Base-by-base conservation (phyloP, 1,139 yeast genomes). In the Lodderomyces parapsilosis region DNA sequence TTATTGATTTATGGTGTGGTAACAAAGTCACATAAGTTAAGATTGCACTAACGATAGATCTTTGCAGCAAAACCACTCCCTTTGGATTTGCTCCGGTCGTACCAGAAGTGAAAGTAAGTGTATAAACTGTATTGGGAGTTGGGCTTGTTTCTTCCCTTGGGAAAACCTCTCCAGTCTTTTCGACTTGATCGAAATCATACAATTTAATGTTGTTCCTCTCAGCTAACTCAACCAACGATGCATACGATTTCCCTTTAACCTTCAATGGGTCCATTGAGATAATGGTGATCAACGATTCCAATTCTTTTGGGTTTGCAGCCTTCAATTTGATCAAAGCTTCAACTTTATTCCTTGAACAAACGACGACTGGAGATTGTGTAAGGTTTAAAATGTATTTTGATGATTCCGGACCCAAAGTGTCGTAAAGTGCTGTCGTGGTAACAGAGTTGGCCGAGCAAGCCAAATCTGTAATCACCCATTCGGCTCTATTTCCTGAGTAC, bases 81-180 rank as follows among this genome's bases (percentile, higher is more conserved):
- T 69, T 70, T 9, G 76, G 74, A 34, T 60, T 57, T 6, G 69
- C 50, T 2, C 76, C 76, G 5, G 74, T 68, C 8, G 76, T 70
- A 13, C 76, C 76, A 2, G 73, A 67, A 18, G 75, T 70, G 44
- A 68, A 71, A 35, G 72, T 67, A 38, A 71, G 65, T 28, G 76
- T 67, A 47, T 58, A 70, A 23, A 66, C 45, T 1, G 70, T 56
- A 9, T 60, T 59, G 2, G 65, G 58, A 4, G 39, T 50, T 13
- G 74, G 73, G 4, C 63, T 57, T 27, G 61, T 50, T 44, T 56
- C 58, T 17, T 44, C 40, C 1, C 50, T 33, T 5, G 65, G 65
- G 41, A 61, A 59, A 31, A 61, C 46, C 39, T 53, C 52, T 17
- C 68, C 68, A 18, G 59, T 50, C n/a, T 56, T 54, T 41, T 63